These are phyloP conservation scores for Boletus tylopilopsis DNA, from an alignment of 768 basidiomycete genomes.

Conservation along the genomic window DNA sequence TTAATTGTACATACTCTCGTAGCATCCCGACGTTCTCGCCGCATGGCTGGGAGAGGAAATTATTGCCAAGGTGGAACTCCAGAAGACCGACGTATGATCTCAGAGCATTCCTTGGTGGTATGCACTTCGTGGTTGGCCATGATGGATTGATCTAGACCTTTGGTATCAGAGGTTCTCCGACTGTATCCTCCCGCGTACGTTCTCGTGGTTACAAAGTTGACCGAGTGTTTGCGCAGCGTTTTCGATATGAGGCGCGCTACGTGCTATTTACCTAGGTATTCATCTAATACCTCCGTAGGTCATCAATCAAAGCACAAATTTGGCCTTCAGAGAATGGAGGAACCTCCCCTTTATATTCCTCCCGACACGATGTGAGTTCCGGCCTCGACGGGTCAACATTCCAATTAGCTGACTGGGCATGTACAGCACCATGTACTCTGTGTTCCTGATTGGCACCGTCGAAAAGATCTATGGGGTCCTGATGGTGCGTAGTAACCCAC, in stretches of 20 bases:
- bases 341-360: conserved; percentile 54
- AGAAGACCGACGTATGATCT: conserved; percentile 50
- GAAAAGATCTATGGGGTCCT: conserved; percentile 37
- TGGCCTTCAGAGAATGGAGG: conserved; percentile 26
- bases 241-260: conserved; percentile 18
- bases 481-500: conserved; percentile 22
- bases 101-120: conserved; percentile 63
- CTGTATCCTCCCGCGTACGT: conserved; percentile 31
- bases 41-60: conserved; percentile 55
- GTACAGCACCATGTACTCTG: conserved; percentile 11
- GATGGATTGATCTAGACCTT: not conserved
- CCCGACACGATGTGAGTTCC: conserved; percentile 28
- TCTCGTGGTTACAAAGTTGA: no score
- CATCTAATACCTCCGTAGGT: conserved; percentile 12
- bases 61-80: conserved; percentile 45
- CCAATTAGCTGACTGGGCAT: not conserved
- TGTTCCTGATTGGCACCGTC: conserved; percentile 38
- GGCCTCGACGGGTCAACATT: not conserved
- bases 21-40: conserved; percentile 43
- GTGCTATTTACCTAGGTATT: no score
- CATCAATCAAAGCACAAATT: conserved; percentile 11
- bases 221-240: conserved; percentile 15
- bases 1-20: conserved; percentile 44
- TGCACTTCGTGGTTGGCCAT: not conserved
- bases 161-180: conserved; percentile 28